Evolutionary conservation across 768 basidiomycete species (phyloP).

Genomic region (Cyclocybe aegerita): DNA sequence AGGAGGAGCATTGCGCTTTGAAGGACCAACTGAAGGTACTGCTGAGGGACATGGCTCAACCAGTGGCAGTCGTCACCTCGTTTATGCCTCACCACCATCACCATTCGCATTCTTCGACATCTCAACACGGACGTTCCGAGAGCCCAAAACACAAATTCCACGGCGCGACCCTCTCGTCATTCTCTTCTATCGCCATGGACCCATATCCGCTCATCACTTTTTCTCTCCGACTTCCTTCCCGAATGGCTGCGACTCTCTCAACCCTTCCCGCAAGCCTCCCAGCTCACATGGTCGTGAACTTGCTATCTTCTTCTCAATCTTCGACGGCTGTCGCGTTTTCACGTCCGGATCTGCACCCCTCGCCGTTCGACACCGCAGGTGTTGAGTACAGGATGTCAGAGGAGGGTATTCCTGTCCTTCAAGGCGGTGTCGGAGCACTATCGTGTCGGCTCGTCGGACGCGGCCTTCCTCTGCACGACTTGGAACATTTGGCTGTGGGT

Average conservation of each 20-base stretch:
- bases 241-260: constrained; percentile 64
- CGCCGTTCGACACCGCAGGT: constrained; percentile 44
- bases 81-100: constrained; percentile 38
- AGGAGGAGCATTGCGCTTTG: neutral
- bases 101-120: too few species aligned
- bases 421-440: constrained; percentile 65
- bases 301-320: constrained; percentile 71
- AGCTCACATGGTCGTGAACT: constrained; percentile 71
- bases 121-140: too few species aligned
- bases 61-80: constrained; percentile 84
- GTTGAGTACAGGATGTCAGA: constrained; percentile 38
- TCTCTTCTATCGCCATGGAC: constrained; percentile 88
- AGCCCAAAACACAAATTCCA: constrained; percentile 45
- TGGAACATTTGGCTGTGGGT: constrained; percentile 34
- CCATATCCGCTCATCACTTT: constrained; percentile 88
- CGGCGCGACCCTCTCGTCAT: constrained; percentile 92
- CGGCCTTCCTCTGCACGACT: constrained; percentile 61
- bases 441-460: constrained; percentile 65
- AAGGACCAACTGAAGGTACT: constrained; percentile 48
- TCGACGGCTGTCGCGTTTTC: constrained; percentile 69
- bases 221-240: constrained; percentile 84
- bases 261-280: constrained; percentile 6
- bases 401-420: constrained; percentile 61
- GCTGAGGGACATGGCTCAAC: constrained; percentile 77
- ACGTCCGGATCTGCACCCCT: constrained; percentile 63